phyloP scores from a whole-genome alignment of 2,329 filamentous ascomycete species.

The Sclerotinia minor region DNA sequence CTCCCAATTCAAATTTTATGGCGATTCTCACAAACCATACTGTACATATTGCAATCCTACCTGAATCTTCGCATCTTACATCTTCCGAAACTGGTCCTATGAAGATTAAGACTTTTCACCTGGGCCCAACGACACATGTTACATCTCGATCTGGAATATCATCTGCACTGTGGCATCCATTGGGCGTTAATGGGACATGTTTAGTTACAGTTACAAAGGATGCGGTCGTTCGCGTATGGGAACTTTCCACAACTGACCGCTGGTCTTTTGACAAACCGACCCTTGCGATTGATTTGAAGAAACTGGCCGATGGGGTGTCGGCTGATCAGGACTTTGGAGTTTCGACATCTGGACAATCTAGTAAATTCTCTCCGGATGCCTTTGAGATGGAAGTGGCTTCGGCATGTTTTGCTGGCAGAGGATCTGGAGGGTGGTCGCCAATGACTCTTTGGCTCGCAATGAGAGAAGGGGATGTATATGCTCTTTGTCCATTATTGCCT shows the following conservation, averaged over 20 bases:
- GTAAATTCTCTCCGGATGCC: conserved; percentile 82
- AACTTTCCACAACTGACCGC: conserved; percentile 77
- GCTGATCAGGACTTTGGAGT: conserved; percentile 82
- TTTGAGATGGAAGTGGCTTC: conserved; percentile 94
- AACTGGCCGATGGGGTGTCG: conserved; percentile 80
- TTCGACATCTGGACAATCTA: conserved; percentile 70
- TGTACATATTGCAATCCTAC: conserved; percentile 82
- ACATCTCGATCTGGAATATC: conserved; percentile 79
- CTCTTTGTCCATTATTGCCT: conserved; percentile 85
- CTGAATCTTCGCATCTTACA: conserved; percentile 74
- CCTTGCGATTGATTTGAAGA: conserved; percentile 83
- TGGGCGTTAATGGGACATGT: conserved; percentile 78
- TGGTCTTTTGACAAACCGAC: conserved; percentile 85
- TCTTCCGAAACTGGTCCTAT: conserved; percentile 67
- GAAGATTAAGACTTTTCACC: conserved; percentile 81
- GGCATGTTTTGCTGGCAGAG: conserved; percentile 70
- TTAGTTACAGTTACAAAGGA: conserved; percentile 87
- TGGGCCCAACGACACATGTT: conserved; percentile 92
- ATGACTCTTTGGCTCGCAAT: conserved; percentile 99
- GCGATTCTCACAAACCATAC: conserved; percentile 86
- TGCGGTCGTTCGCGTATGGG: conserved; percentile 87
- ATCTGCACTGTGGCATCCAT: conserved; percentile 87
- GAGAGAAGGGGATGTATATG: conserved; percentile 89
- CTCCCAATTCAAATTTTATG: conserved; percentile 77
- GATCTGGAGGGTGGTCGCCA: conserved; percentile 82